Evolutionary conservation across 352 stramenopile genomes (phyloP), one percentile per base, ranked within the genome.

Genomic region (Globisporangium paroecandrum): DNA sequence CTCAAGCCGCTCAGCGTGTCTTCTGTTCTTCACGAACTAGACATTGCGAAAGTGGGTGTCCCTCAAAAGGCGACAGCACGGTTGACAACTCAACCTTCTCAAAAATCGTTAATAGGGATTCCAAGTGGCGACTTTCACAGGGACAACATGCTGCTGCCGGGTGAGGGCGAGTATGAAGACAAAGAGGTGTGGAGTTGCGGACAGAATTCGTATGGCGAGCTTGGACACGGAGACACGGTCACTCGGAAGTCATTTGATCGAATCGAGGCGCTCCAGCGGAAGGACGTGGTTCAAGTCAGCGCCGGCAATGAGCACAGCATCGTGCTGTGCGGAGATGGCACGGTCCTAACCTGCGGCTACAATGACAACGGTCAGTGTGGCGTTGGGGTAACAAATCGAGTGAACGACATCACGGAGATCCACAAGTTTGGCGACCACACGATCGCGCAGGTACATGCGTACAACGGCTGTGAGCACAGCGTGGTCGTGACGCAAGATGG

Each of bases 281-380:
- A 93, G 60, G 82, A 93, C 3, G 78, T 97, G 12, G 65, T 93
- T 6, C 79, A 95, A 65, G 70, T 97, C 46, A 83, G 87, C 10
- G 90, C 90, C n/a, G 90, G 90, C n/a, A 98, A 98, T 71, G 94
- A 98, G 59, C 94, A 98, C 68, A 97, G 82, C 3, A 79, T 98
- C 15, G 85, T 88, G 1, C 69, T 98, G 15, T 88, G 84, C 32
- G 58, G 61, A 0, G 81, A 93, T 62, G 91, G 93, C 9, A 79
- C 75, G 32, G 85, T 97, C 4, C 90, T 91, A 22, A 96, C 88
- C 4, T 96, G 89, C 32, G 94, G 94, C 3, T 98, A 98, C 78
- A 98, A 98, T 62, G 94, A 98, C 69, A 98, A 98, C 63, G 94
- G 94, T 0, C 94, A 98, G 67, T 98, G 94, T 66, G 94, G 93